Evolutionary conservation across 805 yeast species (phyloP).

Genomic region (Candida caryicola): DNA sequence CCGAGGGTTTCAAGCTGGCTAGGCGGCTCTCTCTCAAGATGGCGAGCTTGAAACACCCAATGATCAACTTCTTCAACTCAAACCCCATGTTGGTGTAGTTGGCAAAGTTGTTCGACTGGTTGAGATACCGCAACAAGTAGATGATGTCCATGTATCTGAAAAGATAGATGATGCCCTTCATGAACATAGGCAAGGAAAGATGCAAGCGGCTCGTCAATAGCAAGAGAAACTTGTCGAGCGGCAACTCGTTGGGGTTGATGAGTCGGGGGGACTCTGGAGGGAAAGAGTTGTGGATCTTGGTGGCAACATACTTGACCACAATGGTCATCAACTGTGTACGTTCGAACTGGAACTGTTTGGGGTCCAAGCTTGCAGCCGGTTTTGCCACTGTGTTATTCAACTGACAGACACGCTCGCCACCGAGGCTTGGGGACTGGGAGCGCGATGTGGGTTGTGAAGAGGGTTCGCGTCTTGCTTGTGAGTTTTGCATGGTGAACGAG

Average conservation of each 20-base stretch:
- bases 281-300: slow-evolving; percentile 42
- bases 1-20: neutral
- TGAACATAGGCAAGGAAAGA: slow-evolving; percentile 33
- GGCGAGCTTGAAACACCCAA: slow-evolving; percentile 41
- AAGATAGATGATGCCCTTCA: slow-evolving; percentile 41
- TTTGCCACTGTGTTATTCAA: neutral
- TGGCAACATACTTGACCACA: slow-evolving; percentile 41
- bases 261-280: slow-evolving; percentile 37
- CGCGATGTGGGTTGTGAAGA: neutral
- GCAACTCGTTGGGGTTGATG: slow-evolving; percentile 26
- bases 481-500: neutral
- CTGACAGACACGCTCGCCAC: neutral
- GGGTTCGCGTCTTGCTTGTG: neutral
- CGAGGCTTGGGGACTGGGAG: neutral
- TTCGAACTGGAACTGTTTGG: slow-evolving; percentile 28
- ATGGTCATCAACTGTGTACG: slow-evolving; percentile 40
- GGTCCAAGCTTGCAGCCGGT: slow-evolving; percentile 1
- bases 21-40: slow-evolving; percentile 28
- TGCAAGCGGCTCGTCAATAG: slow-evolving; percentile 37
- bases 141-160: slow-evolving; percentile 48
- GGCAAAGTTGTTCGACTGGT: slow-evolving; percentile 44
- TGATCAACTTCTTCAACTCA: slow-evolving; percentile 37
- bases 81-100: slow-evolving; percentile 44
- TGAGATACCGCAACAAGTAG: slow-evolving; percentile 42
- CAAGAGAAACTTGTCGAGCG: slow-evolving; percentile 40